Evolutionary conservation across 495 filamentous ascomycete species (phyloP).

Genomic region (Endocarpon pusillum): DNA sequence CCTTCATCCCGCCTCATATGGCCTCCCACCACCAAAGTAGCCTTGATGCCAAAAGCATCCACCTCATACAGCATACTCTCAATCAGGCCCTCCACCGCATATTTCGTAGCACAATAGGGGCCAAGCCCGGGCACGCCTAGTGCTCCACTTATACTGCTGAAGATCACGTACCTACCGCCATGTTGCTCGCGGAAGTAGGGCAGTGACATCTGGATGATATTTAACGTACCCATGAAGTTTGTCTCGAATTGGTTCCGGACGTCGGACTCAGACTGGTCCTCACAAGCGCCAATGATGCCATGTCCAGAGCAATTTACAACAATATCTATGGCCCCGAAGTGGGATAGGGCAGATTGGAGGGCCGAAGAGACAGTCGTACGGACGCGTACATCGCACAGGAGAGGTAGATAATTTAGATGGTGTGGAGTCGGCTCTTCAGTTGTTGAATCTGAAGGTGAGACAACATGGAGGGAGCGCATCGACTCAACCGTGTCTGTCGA

Average conservation of each 20-base stretch:
- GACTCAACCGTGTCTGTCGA: slow-evolving; percentile 57
- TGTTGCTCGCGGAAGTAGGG: slow-evolving; percentile 69
- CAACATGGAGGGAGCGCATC: slow-evolving; percentile 52
- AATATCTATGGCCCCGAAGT: slow-evolving; percentile 71
- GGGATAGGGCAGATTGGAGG: slow-evolving; percentile 46
- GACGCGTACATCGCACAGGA: slow-evolving; percentile 80
- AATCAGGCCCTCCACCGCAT: slow-evolving; percentile 85
- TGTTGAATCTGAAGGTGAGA: slow-evolving; percentile 5
- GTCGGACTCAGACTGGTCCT: slow-evolving; percentile 91
- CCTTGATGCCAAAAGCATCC: slow-evolving; percentile 79
- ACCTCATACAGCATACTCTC: slow-evolving; percentile 93
- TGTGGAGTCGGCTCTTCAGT: too few relatives aligned
- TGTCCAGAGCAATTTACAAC: slow-evolving; percentile 85
- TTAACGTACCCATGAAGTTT: slow-evolving; percentile 84
- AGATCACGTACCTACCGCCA: slow-evolving; percentile 75
- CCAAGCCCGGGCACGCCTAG: slow-evolving; percentile 82
- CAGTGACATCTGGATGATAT: slow-evolving; percentile 80
- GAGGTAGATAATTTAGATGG: slow-evolving; percentile 48
- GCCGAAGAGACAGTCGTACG: slow-evolving; percentile 58
- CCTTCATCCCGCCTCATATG: slow-evolving; percentile 66
- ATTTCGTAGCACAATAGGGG: slow-evolving; percentile 91
- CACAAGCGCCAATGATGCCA: slow-evolving; percentile 87
- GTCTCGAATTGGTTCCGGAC: slow-evolving; percentile 93
- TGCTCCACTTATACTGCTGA: slow-evolving; percentile 77
- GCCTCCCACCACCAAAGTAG: slow-evolving; percentile 81